Evolutionary conservation across 805 yeast genomes (phyloP).

Genomic region (Grigorovia yakushimaensis): DNA sequence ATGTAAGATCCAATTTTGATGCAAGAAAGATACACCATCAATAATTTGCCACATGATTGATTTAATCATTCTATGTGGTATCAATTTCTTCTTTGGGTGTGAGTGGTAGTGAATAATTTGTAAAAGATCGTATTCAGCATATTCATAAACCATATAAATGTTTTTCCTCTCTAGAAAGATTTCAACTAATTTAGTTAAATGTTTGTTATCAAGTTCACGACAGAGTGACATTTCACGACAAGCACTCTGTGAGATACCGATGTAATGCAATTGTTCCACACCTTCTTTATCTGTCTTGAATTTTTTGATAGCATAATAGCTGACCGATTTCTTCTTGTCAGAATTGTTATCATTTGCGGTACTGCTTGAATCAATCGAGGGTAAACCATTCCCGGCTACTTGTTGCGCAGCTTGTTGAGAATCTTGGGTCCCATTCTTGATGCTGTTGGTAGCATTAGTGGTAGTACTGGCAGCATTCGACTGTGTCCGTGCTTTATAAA

Average conservation of each 20-base stretch:
- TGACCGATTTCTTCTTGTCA: neutral
- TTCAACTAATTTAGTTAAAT: conserved; percentile 71
- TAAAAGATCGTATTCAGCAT: conserved; percentile 88
- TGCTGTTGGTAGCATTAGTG: too few species aligned
- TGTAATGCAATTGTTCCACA: conserved; percentile 70
- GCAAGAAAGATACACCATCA: conserved; percentile 83
- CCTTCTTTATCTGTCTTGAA: conserved; percentile 92
- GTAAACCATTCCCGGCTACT: too few species aligned
- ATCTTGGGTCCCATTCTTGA: too few species aligned
- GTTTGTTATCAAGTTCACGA: conserved; percentile 71
- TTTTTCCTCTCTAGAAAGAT: conserved; percentile 79
- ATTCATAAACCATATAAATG: conserved; percentile 92
- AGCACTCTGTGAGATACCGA: conserved; percentile 94
- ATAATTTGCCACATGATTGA: conserved; percentile 87
- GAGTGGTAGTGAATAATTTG: conserved; percentile 93
- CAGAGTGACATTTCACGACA: conserved; percentile 94
- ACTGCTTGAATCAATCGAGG: neutral
- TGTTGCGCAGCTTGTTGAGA: too few species aligned
- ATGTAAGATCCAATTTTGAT: conserved; percentile 93
- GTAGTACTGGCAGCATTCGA: too few species aligned
- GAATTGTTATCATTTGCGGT: neutral
- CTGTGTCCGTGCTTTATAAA: conserved; percentile 62
- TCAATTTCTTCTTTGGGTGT: conserved; percentile 72
- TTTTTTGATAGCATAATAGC: conserved; percentile 79
- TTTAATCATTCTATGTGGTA: conserved; percentile 71